Base-by-base conservation (phyloP, 2,329 filamentous ascomycete genomes). In the Botrytis galanthina region DNA sequence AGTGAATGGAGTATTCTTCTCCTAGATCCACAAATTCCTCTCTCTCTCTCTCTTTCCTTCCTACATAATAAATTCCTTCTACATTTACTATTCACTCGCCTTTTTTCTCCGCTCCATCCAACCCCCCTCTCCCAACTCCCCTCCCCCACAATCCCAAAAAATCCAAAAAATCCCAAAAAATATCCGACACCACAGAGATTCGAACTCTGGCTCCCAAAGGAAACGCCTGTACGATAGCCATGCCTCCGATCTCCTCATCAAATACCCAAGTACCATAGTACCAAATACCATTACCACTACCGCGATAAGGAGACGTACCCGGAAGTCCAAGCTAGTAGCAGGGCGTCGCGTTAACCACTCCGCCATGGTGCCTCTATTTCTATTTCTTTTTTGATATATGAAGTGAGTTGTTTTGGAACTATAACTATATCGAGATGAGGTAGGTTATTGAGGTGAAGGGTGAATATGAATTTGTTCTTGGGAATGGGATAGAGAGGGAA, bases 181-280 rank as follows among this genome's bases (percentile, higher is more conserved):
- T 16, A 18, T 14, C 16, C 51, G 51, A 81, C 67, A 80, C 81
- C 81, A 82, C 79, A 79, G 81, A 80, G 81, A 83, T 82, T 82
- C 81, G 81, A 83, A 83, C 81, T 80, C 80, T 80, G 79, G 81
- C 81, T 80, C 81, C 80, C 81, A 80, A 83, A 81, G 80, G 80
- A 79, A 82, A 79, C 79, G 79, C 77, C 79, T 82, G 67, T 57
- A 46, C 67, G 22, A 54, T 54, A 54, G 48, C 48, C 0, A 5
- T 16, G 5, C 48, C n/a, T 7, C 48, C 48, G 3, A 54, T 54
- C 48, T 16, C 26, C 48, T 54, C 26, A n/a, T 54, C 26, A n/a
- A 51, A n/a, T 51, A 51, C 46, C 20, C 35, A 35, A 35, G 35
- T 35, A 4, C 35, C 35, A 8, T 26, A 7, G 20, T 37, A 37